Conservation (phyloP, 495 filamentous ascomycete species). For the Podospora didyma region DNA sequence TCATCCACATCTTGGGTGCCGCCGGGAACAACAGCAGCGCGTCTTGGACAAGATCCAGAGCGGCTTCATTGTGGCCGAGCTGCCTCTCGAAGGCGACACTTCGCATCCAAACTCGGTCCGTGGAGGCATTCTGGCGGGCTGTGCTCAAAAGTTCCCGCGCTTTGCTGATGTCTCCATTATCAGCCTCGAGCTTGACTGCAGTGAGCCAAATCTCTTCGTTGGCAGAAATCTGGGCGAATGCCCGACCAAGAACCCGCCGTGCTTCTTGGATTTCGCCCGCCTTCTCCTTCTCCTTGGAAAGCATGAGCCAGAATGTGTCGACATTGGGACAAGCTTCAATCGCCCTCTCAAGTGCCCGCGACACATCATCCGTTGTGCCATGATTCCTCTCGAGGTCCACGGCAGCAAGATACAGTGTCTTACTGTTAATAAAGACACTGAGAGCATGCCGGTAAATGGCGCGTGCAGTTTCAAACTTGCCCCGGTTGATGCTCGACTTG, state of each 20-base stretch:
- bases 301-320: slow-evolving; percentile 93
- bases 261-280: slow-evolving; percentile 81
- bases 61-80: slow-evolving; percentile 69
- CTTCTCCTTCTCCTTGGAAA: slow-evolving; percentile 91
- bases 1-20: slow-evolving; percentile 91
- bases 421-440: slow-evolving; percentile 78
- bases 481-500: slow-evolving; percentile 67
- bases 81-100: slow-evolving; percentile 87
- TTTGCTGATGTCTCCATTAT: slow-evolving; percentile 72
- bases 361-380: slow-evolving; percentile 77
- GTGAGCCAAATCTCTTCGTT: slow-evolving; percentile 97
- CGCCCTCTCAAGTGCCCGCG: slow-evolving; percentile 84
- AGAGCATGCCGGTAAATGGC: slow-evolving; percentile 91
- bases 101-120: slow-evolving; percentile 95
- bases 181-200: slow-evolving; percentile 91
- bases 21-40: slow-evolving; percentile 85
- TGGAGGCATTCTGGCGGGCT: slow-evolving; percentile 81
- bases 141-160: slow-evolving; percentile 75
- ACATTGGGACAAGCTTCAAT: slow-evolving; percentile 87
- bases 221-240: slow-evolving; percentile 89
- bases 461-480: slow-evolving; percentile 81
- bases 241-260: slow-evolving; percentile 72
- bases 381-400: slow-evolving; percentile 90
- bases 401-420: slow-evolving; percentile 80
- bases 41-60: slow-evolving; percentile 81